Percentiles rank a stretch among this genome's conserved stretches.
Conservation (phyloP, 306 rosid species). For the Vicia sativa region DNA sequence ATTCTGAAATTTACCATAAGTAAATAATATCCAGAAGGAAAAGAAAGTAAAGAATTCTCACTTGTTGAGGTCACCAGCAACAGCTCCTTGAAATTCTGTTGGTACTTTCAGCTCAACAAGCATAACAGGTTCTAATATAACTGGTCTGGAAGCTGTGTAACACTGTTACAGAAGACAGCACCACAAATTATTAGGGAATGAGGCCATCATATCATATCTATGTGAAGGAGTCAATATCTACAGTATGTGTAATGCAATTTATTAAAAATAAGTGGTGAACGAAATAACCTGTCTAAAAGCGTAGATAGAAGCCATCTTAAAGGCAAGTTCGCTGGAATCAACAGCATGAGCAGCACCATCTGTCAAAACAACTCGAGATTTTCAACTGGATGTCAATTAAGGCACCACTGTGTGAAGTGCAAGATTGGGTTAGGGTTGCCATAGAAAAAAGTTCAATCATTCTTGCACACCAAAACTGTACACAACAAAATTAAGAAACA, state of each 20-base stretch:
- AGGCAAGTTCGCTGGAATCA: slow-evolving; percentile 99
- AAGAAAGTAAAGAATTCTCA: no score
- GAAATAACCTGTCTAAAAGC: slow-evolving; percentile 87
- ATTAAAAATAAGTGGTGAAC: slow-evolving; percentile 24
- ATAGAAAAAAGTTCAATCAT: slow-evolving; percentile 29
- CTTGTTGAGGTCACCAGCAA: no score
- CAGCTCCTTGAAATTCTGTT: no score
- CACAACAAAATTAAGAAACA: slow-evolving; percentile 1
- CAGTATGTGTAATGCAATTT: slow-evolving; percentile 12
- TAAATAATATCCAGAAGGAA: no score
- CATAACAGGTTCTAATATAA: no score
- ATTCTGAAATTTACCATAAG: no score
- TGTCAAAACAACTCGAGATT: slow-evolving; percentile 75
- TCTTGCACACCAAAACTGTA: neutral
- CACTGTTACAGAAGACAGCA: no score
- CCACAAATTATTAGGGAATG: no score
- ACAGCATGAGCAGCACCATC: slow-evolving; percentile 99
- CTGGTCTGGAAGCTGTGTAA: no score
- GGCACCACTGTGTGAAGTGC: slow-evolving; percentile 73
- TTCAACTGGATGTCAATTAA: slow-evolving; percentile 97
- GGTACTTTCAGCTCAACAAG: no score
- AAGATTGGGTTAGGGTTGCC: slow-evolving; percentile 16
- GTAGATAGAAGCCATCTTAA: slow-evolving; percentile 92
- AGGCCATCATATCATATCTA: slow-evolving; percentile 3
- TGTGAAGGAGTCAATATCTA: slow-evolving; percentile 23